Evolutionary conservation across 768 basidiomycete genomes (phyloP).

Genomic region (Astraeus odoratus): DNA sequence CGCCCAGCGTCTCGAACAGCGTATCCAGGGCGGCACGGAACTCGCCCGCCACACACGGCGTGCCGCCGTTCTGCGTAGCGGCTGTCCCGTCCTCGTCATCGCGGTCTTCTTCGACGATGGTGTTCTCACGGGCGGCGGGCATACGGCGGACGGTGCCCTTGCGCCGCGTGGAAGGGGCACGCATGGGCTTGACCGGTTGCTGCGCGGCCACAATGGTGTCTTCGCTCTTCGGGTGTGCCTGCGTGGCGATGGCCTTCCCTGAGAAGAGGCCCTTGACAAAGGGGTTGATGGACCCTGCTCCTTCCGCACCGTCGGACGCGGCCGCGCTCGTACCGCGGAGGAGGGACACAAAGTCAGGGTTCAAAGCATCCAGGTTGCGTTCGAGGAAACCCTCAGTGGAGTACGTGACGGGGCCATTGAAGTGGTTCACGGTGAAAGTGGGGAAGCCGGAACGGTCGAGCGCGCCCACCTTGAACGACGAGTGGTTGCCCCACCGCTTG

Average conservation of each 20-base stretch:
- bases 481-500: conserved; percentile 93
- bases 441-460: conserved; percentile 73
- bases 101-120: conserved; percentile 41
- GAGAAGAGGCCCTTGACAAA: conserved; percentile 91
- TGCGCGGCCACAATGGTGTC: conserved; percentile 95
- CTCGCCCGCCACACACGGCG: conserved; percentile 81
- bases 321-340: conserved; percentile 52
- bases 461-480: conserved; percentile 78
- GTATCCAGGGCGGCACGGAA: conserved; percentile 81
- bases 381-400: conserved; percentile 87
- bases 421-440: conserved; percentile 90
- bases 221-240: conserved; percentile 87
- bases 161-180: conserved; percentile 82
- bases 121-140: conserved; percentile 28
- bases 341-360: conserved; percentile 88
- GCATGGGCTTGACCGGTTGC: conserved; percentile 90
- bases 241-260: conserved; percentile 82
- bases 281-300: conserved; percentile 77
- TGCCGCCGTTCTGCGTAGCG: conserved; percentile 24
- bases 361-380: conserved; percentile 81
- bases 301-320: conserved; percentile 46
- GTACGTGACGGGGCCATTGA: conserved; percentile 86
- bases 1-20: conserved; percentile 80
- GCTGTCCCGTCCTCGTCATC: conserved; percentile 35
- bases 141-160: conserved; percentile 64